phyloP scores from a whole-genome alignment of 257 asterid species.

The Nicotiana knightiana region DNA sequence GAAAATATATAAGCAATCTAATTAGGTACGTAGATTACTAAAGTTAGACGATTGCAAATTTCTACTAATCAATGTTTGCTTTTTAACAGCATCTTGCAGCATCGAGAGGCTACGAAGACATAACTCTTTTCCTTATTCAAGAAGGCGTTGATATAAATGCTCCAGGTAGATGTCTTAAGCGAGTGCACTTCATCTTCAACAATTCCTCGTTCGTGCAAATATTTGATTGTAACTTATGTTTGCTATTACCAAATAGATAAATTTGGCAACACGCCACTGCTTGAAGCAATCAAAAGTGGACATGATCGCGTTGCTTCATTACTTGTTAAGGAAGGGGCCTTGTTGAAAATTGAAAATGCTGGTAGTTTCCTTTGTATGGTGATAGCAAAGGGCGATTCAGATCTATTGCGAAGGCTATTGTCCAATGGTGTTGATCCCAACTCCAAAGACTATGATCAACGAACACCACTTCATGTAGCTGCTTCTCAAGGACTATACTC shows the following conservation, averaged over 20 bases:
- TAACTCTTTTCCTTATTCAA: conserved; percentile 57
- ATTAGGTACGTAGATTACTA: not conserved
- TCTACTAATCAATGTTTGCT: not conserved
- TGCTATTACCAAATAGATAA: conserved; percentile 37
- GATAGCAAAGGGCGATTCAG: conserved; percentile 74
- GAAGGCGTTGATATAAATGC: conserved; percentile 55
- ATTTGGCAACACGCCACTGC: conserved; percentile 70
- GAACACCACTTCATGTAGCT: conserved; percentile 85
- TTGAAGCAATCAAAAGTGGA: conserved; percentile 76
- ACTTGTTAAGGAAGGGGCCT: conserved; percentile 67
- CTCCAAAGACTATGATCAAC: conserved; percentile 60
- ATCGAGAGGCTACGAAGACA: conserved; percentile 72
- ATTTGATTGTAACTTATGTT: not conserved
- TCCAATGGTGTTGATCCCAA: conserved; percentile 71
- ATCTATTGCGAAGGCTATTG: conserved; percentile 57
- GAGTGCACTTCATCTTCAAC: not conserved
- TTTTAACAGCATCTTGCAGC: conserved; percentile 88
- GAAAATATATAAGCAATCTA: no score
- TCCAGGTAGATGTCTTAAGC: conserved; percentile 37
- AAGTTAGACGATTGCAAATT: not conserved
- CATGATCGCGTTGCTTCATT: conserved; percentile 62
- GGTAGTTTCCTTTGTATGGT: conserved; percentile 69
- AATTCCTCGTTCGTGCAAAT: not conserved
- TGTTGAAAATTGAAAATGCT: conserved; percentile 43
- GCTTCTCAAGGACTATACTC: conserved; percentile 66